These are phyloP conservation scores for Fusarium armeniacum DNA, from an alignment of 2,329 filamentous ascomycete genomes.

Conservation along the genomic window DNA sequence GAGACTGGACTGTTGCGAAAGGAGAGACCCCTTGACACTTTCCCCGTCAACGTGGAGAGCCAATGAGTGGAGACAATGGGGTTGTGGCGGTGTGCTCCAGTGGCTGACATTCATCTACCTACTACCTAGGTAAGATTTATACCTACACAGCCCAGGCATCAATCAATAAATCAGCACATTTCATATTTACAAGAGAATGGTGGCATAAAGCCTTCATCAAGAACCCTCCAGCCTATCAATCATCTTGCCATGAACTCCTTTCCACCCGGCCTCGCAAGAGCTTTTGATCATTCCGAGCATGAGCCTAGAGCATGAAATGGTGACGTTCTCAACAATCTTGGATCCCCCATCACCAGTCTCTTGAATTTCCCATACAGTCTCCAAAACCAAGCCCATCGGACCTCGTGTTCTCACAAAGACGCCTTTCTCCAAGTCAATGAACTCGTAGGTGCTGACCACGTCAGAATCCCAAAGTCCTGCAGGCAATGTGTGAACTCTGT, in stretches of 20 bases:
- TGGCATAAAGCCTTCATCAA: constrained; percentile 15
- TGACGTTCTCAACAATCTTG: constrained; percentile 64
- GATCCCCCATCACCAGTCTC: constrained; percentile 52
- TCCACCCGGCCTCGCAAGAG: constrained; percentile 66
- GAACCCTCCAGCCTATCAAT: constrained; percentile 53
- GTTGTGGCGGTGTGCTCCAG: constrained; percentile 38
- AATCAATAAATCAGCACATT: neutral
- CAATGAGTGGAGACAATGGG: constrained; percentile 28
- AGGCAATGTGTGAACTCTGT: constrained; percentile 66
- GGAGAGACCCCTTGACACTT: constrained; percentile 38
- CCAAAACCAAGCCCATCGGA: constrained; percentile 66
- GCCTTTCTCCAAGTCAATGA: constrained; percentile 64
- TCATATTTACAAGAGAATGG: neutral
- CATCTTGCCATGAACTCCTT: constrained; percentile 65
- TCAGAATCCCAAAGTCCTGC: constrained; percentile 69
- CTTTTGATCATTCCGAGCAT: constrained; percentile 64
- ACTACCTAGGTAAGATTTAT: no score
- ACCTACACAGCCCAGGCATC: neutral
- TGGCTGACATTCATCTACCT: constrained; percentile 28
- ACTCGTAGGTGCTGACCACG: constrained; percentile 68
- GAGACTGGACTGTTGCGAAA: constrained; percentile 35
- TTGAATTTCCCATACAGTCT: constrained; percentile 64
- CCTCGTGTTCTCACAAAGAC: constrained; percentile 66
- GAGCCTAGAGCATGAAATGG: constrained; percentile 65
- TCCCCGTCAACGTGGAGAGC: constrained; percentile 22